These are phyloP conservation scores for Termitomyces sp. DNA, from an alignment of 768 basidiomycete species.

Conservation along the genomic window DNA sequence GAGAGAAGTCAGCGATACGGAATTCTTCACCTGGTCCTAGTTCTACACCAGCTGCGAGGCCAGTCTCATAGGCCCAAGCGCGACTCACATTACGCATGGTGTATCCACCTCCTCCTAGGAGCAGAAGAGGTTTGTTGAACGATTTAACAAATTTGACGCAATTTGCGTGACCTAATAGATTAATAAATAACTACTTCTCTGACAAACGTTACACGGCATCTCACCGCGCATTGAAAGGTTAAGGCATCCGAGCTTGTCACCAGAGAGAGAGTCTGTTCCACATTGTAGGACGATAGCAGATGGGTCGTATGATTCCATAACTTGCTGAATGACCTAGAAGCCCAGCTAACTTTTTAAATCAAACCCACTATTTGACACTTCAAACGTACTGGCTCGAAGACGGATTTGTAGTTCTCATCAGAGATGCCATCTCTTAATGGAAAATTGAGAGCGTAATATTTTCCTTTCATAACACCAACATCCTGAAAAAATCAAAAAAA, in stretches of 20 bases:
- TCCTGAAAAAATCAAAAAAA: slow-evolving; percentile 49
- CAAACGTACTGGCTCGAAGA: slow-evolving; percentile 86
- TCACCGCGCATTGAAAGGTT: slow-evolving; percentile 94
- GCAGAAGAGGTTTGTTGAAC: slow-evolving; percentile 88
- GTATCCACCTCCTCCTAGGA: slow-evolving; percentile 97
- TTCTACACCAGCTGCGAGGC: slow-evolving; percentile 95
- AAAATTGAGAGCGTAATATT: slow-evolving; percentile 92
- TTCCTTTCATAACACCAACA: slow-evolving; percentile 90
- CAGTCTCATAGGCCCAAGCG: slow-evolving; percentile 98
- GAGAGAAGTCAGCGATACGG: not conserved
- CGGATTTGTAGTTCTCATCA: slow-evolving; percentile 91
- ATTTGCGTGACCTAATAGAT: slow-evolving; percentile 79
- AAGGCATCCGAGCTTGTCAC: slow-evolving; percentile 93
- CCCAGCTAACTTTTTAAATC: not conserved
- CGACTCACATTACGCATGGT: slow-evolving; percentile 98
- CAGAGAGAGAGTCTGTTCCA: slow-evolving; percentile 94
- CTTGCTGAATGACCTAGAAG: slow-evolving; percentile 80
- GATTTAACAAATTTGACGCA: slow-evolving; percentile 97
- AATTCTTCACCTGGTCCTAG: slow-evolving; percentile 67
- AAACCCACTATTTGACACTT: not conserved
- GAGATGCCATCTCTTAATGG: slow-evolving; percentile 93
- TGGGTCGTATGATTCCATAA: slow-evolving; percentile 93
- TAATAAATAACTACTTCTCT: not conserved
- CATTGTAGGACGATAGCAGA: slow-evolving; percentile 96
- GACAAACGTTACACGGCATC: not conserved